Evolutionary conservation across 768 basidiomycete genomes (phyloP).

Genomic region (Suillus weaverae): DNA sequence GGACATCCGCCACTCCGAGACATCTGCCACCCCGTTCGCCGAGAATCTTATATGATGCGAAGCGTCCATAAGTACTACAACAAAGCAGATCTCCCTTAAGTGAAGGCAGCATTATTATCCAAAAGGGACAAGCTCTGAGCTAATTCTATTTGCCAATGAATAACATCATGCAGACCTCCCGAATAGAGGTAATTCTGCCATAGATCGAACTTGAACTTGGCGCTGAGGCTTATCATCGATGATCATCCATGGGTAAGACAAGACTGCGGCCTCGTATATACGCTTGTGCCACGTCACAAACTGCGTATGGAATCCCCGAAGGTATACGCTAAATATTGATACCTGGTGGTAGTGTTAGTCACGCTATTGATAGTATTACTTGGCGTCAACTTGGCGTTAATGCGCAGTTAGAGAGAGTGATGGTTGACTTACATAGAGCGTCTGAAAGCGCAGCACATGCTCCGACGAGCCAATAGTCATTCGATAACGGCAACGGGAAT

Average conservation of each 20-base stretch:
- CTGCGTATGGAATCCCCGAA: neutral
- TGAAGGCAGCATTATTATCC: neutral
- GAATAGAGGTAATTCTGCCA: neutral
- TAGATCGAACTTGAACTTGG: neutral
- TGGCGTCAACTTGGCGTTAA: slow-evolving; percentile 25
- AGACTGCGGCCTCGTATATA: neutral
- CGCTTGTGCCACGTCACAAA: neutral
- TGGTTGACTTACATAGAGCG: neutral
- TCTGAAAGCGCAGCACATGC: neutral
- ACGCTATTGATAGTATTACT: too few species aligned
- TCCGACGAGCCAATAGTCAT: neutral
- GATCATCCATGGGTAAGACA: neutral
- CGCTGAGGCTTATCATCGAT: neutral
- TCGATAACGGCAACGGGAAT: neutral
- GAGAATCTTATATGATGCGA: too few species aligned
- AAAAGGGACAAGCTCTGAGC: neutral
- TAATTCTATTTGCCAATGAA: neutral
- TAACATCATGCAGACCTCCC: neutral
- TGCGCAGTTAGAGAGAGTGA: slow-evolving; percentile 17
- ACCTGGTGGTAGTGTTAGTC: slow-evolving; percentile 5
- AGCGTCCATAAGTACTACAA: neutral
- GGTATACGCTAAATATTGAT: neutral
- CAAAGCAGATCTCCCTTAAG: neutral
- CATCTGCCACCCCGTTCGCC: slow-evolving; percentile 14
- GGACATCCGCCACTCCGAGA: slow-evolving; percentile 11